Evolutionary conservation across 768 basidiomycete species (phyloP), one percentile per base, ranked within the genome.

Genomic region (Amanita thiersii): DNA sequence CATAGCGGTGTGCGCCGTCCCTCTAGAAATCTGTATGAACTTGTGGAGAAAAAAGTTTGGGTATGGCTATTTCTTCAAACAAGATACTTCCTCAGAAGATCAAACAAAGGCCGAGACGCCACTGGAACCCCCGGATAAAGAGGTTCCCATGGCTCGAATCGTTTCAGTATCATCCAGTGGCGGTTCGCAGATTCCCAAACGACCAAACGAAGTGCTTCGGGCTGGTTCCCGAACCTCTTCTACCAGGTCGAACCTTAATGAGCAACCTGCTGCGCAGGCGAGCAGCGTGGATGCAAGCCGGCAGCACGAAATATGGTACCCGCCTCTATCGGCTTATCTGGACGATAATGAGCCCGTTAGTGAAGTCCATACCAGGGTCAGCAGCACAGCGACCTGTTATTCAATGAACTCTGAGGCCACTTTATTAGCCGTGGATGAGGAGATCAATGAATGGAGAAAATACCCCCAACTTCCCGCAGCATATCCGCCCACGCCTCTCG

Each of bases 381-480:
- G 37, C 14, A 29, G 42, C 18, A 28, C 41, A 14, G 14, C 19
- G 12, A 43, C 41, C 12, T 37, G 34, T n/a, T 34, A 21, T 19
- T 35, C 8, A 1, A 24, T 34, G 14, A 26, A 37, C n/a, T 36
- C 42, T 9, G 40, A 42, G 10, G 21, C 23, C 11, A 37, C 34
- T 28, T 14, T 37, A n/a, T n/a, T n/a, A 39, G 44, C 37, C 12
- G 32, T 20, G 36, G 46, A 24, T 3, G 50, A 43, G 20, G 17
- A 36, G 48, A 53, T 56, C n/a, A 75, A 81, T 29, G 82, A 86
- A 48, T 86, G 82, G 82, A 62, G 80, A 43, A 64, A 73, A 54
- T 87, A 86, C 50, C 83, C 83, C 9, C 66, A 79, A 12, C 80
- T 86, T 39, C 85, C 85, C 21, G 77, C 85, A 3, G 85, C 85